Evolutionary conservation across 345 rosid genomes (phyloP), one percentile per base, ranked within the genome.

Genomic region (Eucalyptus pauciflora): DNA sequence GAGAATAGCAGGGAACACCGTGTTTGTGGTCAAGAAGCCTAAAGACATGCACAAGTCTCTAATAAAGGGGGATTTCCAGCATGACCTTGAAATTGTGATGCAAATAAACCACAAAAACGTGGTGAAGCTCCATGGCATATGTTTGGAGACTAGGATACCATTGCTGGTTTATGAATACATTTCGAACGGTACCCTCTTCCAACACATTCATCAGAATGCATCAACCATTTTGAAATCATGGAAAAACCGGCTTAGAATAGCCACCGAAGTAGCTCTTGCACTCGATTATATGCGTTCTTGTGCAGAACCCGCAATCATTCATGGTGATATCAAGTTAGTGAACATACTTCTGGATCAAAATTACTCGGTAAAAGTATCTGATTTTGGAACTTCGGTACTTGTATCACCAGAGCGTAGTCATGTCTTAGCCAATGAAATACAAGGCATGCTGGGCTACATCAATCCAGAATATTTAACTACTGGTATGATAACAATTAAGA

Each of bases 321-420:
- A 58, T 3, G 2, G n/a, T 1, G 29, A 58, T 0, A 6, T 58
- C n/a, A 58, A 58, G n/a, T 58, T 4, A 3, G 29, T 13, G 7
- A 58, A 25, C 3, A 58, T 58, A 25, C 67, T 58, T 25, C 13
- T 25, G 6, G n/a, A 58, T 58, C 67, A 25, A 25, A 58, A 25
- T 27, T 25, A 58, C 64, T 25, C 0, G 0, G 64, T 25, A 13
- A 58, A 58, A 25, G 13, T 17, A 7, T 51, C 56, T 15, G 56
- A 58, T 58, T 58, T 58, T 58, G n/a, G n/a, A 25, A 58, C n/a
- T 58, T 58, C n/a, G 6, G 2, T 58, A 11, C 7, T 25, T 25
- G 11, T 25, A 58, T 58, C 64, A 25, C 1, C 14, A 25, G 0
- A 58, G n/a, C 64, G 2, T 58, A 58, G 3, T 25, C 29, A 58